Evolutionary conservation across 2,329 filamentous ascomycete genomes (phyloP).

Genomic region (Arthrobotrys sphaeroides): DNA sequence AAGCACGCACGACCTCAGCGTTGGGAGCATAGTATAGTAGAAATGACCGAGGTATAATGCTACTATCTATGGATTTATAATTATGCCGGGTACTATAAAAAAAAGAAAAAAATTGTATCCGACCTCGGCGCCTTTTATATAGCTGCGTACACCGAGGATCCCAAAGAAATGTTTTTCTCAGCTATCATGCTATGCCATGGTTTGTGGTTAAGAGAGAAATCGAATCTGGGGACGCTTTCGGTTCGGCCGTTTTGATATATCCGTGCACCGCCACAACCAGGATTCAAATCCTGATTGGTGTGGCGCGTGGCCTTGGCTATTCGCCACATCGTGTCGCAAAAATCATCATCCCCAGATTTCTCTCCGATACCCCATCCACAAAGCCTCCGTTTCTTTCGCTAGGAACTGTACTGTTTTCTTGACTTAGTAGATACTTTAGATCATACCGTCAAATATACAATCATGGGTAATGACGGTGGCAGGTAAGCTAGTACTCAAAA

Average conservation of each 20-base stretch:
- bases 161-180: not conserved
- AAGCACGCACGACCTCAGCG: not conserved
- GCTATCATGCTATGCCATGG: not conserved
- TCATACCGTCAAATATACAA: not conserved
- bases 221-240: conserved; percentile 9
- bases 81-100: not conserved
- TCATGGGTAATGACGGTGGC: conserved; percentile 97
- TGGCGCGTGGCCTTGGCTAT: conserved; percentile 17
- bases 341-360: not conserved
- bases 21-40: conserved; percentile 13
- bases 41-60: not conserved
- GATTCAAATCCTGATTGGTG: conserved; percentile 38
- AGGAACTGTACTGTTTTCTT: no score
- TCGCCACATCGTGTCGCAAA: conserved; percentile 24
- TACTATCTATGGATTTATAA: not conserved
- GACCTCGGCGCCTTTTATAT: conserved; percentile 2
- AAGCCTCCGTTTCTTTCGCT: not conserved
- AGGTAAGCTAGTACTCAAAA: conserved; percentile 64
- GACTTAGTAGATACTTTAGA: no score
- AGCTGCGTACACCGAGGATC: conserved; percentile 26
- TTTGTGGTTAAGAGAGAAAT: not conserved
- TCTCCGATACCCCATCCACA: not conserved
- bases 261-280: conserved; percentile 46
- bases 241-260: conserved; percentile 43
- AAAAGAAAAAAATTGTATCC: not conserved